Conservation (phyloP, 2,329 filamentous ascomycete species). For the Fusarium compactum region DNA sequence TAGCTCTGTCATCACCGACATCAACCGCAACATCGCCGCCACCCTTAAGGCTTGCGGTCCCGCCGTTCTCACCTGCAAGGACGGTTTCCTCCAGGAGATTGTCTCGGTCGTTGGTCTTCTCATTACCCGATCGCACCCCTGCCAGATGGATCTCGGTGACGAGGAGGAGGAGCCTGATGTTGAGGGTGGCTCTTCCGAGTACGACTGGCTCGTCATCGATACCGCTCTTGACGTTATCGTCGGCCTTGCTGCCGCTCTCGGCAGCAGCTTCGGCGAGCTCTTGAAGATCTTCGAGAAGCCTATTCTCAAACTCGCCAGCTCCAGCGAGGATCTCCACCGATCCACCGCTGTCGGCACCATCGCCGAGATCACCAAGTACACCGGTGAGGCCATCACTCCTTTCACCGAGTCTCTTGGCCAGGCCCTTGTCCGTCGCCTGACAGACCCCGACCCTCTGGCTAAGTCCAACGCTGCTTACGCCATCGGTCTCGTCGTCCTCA, state of each 20-base stretch:
- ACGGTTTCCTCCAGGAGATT: constrained; percentile 77
- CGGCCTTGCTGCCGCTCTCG: constrained; percentile 84
- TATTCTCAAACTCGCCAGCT: constrained; percentile 87
- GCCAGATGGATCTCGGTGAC: constrained; percentile 89
- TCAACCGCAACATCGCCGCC: constrained; percentile 92
- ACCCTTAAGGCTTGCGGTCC: constrained; percentile 93
- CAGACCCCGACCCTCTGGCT: constrained; percentile 89
- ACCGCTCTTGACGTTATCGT: constrained; percentile 92
- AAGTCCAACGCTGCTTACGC: constrained; percentile 97
- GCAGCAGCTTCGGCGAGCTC: constrained; percentile 82
- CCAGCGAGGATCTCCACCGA: constrained; percentile 87
- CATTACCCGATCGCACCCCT: constrained; percentile 90
- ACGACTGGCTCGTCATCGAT: constrained; percentile 97
- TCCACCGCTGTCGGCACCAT: constrained; percentile 92
- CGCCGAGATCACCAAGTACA: constrained; percentile 88
- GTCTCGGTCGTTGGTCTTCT: constrained; percentile 81
- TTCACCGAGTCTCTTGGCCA: constrained; percentile 83
- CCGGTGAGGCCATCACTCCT: constrained; percentile 83
- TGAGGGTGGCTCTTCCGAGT: constrained; percentile 86
- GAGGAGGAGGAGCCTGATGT: constrained; percentile 81
- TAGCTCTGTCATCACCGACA: constrained; percentile 90
- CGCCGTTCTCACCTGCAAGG: constrained; percentile 79
- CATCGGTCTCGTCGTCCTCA: constrained; percentile 84
- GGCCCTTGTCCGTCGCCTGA: constrained; percentile 85
- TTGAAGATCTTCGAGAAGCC: constrained; percentile 98